Evolutionary conservation across 2,329 filamentous ascomycete species (phyloP), one percentile per base, ranked within the genome.

Genomic region (Tolypocladium inflatum): DNA sequence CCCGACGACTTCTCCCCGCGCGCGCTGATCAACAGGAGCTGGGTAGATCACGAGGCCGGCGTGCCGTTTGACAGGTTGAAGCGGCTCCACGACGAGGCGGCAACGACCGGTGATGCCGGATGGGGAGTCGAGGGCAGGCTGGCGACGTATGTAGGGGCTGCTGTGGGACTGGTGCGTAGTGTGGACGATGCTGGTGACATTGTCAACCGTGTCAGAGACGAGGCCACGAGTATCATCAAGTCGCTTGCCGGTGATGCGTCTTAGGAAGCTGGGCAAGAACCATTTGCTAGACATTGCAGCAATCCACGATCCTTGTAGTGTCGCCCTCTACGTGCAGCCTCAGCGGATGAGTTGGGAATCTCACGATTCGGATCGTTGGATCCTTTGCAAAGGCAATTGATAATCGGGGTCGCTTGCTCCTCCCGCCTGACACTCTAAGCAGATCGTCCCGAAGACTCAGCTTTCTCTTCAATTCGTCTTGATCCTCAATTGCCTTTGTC

Each of bases 141-240:
- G n/a, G 76, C 77, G 5, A 80, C 78, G 1, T 81, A 81, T 63
- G 78, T 77, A 0, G 77, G 78, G 0, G 73, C 77, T 0, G 71
- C 70, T 0, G 66, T 80, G 23, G 78, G 79, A 0, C 63, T 80
- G 35, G 70, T 81, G 21, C 69, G 69, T 33, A 64, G 66, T 5
- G 73, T 80, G 0, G 66, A 73, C 43, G 60, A 65, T 39, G 77
- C 78, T 0, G 69, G 60, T 2, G 63, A 59, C 0, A 77, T 80
- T 61, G 72, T 80, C 0, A 59, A 63, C 39, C 63, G 64, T 4
- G 62, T 71, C 2, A 67, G 68, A 56, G 52, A 39, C 3, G 68
- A 75, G 53, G 67, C 70, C 7, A 60, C 41, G 15, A 55, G 56
- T 21, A 59, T 62, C 33, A 35, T 63, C 13, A 55, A 30, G 35